phyloP scores from a whole-genome alignment of 495 filamentous ascomycete species.

The Talaromyces borbonicus region DNA sequence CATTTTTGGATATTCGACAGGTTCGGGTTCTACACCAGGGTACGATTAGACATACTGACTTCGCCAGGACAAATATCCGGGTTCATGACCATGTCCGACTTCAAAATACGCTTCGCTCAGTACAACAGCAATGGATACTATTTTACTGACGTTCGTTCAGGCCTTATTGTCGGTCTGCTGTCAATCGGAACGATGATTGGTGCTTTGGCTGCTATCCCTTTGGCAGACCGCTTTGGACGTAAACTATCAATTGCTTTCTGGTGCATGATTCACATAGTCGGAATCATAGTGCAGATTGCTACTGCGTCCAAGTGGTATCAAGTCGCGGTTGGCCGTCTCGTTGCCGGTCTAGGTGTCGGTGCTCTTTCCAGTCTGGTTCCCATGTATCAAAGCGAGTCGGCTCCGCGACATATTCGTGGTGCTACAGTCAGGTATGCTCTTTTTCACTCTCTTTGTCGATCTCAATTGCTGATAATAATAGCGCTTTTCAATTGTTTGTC shows the following conservation, averaged over 20 bases:
- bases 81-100: constrained; percentile 53
- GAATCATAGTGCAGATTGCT: constrained; percentile 59
- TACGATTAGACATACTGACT: not conserved
- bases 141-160: constrained; percentile 46
- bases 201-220: constrained; percentile 49
- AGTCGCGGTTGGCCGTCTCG: constrained; percentile 43
- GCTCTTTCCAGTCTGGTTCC: constrained; percentile 61
- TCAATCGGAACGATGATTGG: constrained; percentile 62
- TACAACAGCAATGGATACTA: constrained; percentile 25
- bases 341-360: constrained; percentile 62
- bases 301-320: constrained; percentile 44
- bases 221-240: constrained; percentile 45
- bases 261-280: constrained; percentile 55
- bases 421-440: constrained; percentile 43
- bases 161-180: constrained; percentile 49
- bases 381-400: constrained; percentile 65
- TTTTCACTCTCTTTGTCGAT: not conserved
- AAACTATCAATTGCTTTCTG: constrained; percentile 45
- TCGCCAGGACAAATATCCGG: constrained; percentile 41
- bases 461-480: constrained; percentile 18
- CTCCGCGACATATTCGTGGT: constrained; percentile 55
- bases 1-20: constrained; percentile 68
- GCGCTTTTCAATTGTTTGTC: constrained; percentile 78
- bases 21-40: constrained; percentile 19
- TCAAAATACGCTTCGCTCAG: constrained; percentile 37